Percentiles rank a stretch among this genome's conserved stretches.
Conservation (phyloP, 148 eudicot genomes). For the Camellia lanceoleosa region DNA sequence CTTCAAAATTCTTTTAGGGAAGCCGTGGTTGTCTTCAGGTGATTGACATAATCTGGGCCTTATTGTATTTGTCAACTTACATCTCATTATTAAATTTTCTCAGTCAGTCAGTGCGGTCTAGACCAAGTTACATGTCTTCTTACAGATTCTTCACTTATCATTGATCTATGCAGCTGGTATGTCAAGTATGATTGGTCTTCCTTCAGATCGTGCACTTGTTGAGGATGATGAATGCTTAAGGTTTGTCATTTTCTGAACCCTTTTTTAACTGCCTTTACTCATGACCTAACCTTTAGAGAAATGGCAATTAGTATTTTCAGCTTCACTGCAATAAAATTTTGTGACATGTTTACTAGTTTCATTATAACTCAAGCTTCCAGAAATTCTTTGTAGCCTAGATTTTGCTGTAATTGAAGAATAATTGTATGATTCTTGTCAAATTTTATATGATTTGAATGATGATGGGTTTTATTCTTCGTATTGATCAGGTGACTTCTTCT, state of each 20-base stretch:
- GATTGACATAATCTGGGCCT: constrained; percentile 6
- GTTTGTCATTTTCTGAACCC: constrained; percentile 30
- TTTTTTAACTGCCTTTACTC: neutral
- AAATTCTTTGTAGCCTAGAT: neutral
- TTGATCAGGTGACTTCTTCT: neutral
- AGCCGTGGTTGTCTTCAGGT: constrained; percentile 87
- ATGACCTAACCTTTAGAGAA: neutral
- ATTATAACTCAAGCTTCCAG: too few species aligned
- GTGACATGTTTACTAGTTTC: too few species aligned
- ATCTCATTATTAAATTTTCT: neutral
- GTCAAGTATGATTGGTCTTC: constrained; percentile 91
- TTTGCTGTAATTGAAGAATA: neutral
- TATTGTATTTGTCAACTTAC: neutral
- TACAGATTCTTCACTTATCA: neutral
- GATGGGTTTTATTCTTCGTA: neutral
- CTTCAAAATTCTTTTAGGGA: constrained; percentile 80
- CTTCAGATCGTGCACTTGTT: constrained; percentile 84
- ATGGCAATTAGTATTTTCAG: neutral
- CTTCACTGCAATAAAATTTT: neutral
- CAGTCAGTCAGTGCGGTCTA: too few species aligned
- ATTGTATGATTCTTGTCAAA: neutral
- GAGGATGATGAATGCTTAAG: constrained; percentile 90
- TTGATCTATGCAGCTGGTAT: constrained; percentile 51
- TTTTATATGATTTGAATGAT: neutral
- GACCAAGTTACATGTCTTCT: neutral